These are phyloP conservation scores for Camillea tinctor DNA, from an alignment of 2,329 filamentous ascomycete species.

Conservation along the genomic window DNA sequence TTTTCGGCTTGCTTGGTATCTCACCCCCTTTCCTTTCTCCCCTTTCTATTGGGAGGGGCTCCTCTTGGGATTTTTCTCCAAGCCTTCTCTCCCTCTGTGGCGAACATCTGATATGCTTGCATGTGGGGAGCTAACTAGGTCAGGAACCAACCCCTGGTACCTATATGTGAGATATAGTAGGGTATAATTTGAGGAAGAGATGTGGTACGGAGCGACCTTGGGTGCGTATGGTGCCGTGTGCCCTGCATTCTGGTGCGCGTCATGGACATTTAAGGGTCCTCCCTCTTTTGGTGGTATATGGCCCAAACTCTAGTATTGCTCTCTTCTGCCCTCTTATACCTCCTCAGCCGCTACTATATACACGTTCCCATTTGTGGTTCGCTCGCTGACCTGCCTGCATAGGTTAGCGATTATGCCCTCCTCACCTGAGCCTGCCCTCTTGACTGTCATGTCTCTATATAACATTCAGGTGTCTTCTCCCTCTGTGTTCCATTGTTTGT, in stretches of 20 bases:
- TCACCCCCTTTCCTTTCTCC: not conserved
- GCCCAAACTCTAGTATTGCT: not conserved
- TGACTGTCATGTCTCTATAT: not conserved
- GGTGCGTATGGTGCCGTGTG: not conserved
- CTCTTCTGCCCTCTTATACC: not conserved
- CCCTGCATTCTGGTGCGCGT: not conserved
- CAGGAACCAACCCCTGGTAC: not conserved
- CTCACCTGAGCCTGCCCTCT: not conserved
- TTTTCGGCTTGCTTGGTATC: too few species aligned
- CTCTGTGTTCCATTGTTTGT: not conserved
- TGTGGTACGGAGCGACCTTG: not conserved
- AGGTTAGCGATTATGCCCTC: not conserved
- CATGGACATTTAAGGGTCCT: not conserved
- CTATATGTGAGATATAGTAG: not conserved
- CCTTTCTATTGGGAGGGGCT: not conserved
- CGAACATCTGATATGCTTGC: not conserved
- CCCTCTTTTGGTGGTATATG: not conserved
- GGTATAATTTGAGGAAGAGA: not conserved
- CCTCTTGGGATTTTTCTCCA: not conserved
- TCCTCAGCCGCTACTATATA: not conserved
- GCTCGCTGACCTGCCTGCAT: not conserved
- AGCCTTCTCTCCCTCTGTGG: not conserved
- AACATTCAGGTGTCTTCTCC: not conserved
- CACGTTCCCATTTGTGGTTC: not conserved
- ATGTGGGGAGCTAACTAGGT: not conserved